Conservation (phyloP, 2,329 filamentous ascomycete species). For the Fusarium staphyleae region DNA sequence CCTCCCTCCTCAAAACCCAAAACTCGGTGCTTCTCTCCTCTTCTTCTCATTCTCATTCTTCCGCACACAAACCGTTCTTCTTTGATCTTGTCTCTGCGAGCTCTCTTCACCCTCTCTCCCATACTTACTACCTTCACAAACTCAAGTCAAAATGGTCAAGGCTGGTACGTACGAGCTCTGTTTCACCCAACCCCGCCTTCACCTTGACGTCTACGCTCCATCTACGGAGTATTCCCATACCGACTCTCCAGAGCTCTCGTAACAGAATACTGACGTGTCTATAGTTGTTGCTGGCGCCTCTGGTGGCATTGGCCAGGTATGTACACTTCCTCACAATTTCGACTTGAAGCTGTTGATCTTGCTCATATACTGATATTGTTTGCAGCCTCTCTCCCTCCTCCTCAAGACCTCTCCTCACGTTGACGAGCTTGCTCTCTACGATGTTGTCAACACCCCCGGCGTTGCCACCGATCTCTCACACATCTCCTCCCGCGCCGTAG, state of each 20-base stretch:
- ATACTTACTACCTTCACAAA: slow-evolving; percentile 23
- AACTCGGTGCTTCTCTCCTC: slow-evolving; percentile 14
- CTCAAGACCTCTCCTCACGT: slow-evolving; percentile 89
- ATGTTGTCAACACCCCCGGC: slow-evolving; percentile 98
- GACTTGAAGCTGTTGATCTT: neutral
- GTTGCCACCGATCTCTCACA: slow-evolving; percentile 96
- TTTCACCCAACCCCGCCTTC: slow-evolving; percentile 39
- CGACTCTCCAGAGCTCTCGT: neutral
- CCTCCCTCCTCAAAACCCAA: slow-evolving; percentile 28
- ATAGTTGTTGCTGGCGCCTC: slow-evolving; percentile 90
- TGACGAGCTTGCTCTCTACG: slow-evolving; percentile 94
- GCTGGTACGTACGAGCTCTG: slow-evolving; percentile 56
- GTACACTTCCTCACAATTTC: slow-evolving; percentile 34
- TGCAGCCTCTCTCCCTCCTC: slow-evolving; percentile 90
- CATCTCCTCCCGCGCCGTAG: slow-evolving; percentile 87
- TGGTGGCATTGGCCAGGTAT: slow-evolving; percentile 97
- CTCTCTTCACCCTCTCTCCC: slow-evolving; percentile 9
- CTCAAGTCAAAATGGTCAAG: slow-evolving; percentile 62
- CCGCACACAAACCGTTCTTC: slow-evolving; percentile 1
- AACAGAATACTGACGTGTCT: slow-evolving; percentile 16
- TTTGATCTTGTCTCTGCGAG: slow-evolving; percentile 6
- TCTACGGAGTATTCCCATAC: neutral
- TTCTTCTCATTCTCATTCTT: slow-evolving; percentile 7
- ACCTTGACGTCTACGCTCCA: slow-evolving; percentile 6
- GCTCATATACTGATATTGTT: slow-evolving; percentile 35